Percentiles rank a stretch among this genome's conserved stretches.
These are phyloP conservation scores for Linderina pennispora DNA, from an alignment of 192 early-diverging fungal genomes.

Conservation along the genomic window DNA sequence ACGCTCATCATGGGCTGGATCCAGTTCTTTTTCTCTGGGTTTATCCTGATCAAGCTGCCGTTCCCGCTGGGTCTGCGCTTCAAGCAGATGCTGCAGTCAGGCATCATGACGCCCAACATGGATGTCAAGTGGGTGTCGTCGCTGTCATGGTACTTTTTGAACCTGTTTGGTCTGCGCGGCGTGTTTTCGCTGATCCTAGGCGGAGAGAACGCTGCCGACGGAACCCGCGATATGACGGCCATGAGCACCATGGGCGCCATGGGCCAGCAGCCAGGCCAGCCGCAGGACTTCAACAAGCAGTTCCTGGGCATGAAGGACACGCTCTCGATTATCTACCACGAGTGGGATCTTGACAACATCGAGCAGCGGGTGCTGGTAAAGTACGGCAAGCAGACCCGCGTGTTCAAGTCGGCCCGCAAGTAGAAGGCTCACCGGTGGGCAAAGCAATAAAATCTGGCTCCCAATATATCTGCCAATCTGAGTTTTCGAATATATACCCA, in stretches of 20 bases:
- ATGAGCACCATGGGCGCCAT: conserved; percentile 82
- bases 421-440: too few relatives aligned
- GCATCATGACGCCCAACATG: conserved; percentile 93
- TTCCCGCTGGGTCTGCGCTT: conserved; percentile 95
- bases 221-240: conserved; percentile 83
- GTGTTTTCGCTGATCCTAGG: conserved; percentile 91
- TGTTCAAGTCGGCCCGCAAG: conserved; percentile 36
- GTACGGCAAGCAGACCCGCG: conserved; percentile 52
- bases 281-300: conserved; percentile 78
- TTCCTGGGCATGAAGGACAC: conserved; percentile 87
- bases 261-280: conserved; percentile 68
- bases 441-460: too few relatives aligned
- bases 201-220: conserved; percentile 81
- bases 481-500: too few relatives aligned
- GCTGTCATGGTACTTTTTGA: conserved; percentile 97
- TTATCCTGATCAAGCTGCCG: conserved; percentile 92
- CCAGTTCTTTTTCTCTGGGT: conserved; percentile 97
- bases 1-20: conserved; percentile 99
- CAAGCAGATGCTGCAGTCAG: conserved; percentile 97
- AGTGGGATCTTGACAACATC: conserved; percentile 73
- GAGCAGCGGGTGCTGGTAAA: conserved; percentile 75
- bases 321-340: conserved; percentile 72
- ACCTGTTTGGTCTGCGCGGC: conserved; percentile 89
- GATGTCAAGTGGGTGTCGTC: conserved; percentile 97
- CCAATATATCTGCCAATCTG: too few relatives aligned